A percentile compares a stretch with the other conserved stretches of the same genome.
Evolutionary conservation across 2,329 filamentous ascomycete genomes (phyloP).

Genomic region (Colletotrichum endophyticum): DNA sequence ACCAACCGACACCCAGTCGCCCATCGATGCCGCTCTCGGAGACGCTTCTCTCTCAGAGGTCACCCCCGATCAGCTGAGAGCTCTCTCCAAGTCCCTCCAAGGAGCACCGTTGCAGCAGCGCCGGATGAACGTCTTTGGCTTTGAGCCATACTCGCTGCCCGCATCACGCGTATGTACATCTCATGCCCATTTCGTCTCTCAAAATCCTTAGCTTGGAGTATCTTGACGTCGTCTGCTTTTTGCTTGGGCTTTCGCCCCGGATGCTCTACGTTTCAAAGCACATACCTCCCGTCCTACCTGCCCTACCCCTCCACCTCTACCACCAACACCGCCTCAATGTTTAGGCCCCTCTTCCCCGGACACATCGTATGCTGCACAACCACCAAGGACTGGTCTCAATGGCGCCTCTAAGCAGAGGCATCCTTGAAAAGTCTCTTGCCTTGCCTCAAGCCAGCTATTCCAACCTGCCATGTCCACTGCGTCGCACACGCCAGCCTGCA

Average conservation of each 20-base stretch:
- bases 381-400: not conserved
- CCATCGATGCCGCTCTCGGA: conserved; percentile 24
- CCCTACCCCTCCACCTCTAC: not conserved
- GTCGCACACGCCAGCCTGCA: conserved; percentile 11
- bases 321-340: not conserved
- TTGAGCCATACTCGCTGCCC: conserved; percentile 89
- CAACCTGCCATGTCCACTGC: not conserved
- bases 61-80: conserved; percentile 69
- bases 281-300: not conserved
- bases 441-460: not conserved
- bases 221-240: conserved; percentile 6
- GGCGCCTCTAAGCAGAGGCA: not conserved
- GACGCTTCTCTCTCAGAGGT: conserved; percentile 43
- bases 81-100: conserved; percentile 75
- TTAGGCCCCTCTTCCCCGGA: not conserved
- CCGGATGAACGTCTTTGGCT: conserved; percentile 85
- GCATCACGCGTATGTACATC: conserved; percentile 74
- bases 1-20: conserved; percentile 25
- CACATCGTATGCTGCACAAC: not conserved
- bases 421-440: not conserved
- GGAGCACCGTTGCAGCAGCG: conserved; percentile 79
- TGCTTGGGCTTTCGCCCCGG: conserved; percentile 5
- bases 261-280: conserved; percentile 16
- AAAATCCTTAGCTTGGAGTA: not conserved
- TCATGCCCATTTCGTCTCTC: not conserved